phyloP scores from a whole-genome alignment of 371 early-diverging fungal genomes.

The Apophysomyces variabilis region DNA sequence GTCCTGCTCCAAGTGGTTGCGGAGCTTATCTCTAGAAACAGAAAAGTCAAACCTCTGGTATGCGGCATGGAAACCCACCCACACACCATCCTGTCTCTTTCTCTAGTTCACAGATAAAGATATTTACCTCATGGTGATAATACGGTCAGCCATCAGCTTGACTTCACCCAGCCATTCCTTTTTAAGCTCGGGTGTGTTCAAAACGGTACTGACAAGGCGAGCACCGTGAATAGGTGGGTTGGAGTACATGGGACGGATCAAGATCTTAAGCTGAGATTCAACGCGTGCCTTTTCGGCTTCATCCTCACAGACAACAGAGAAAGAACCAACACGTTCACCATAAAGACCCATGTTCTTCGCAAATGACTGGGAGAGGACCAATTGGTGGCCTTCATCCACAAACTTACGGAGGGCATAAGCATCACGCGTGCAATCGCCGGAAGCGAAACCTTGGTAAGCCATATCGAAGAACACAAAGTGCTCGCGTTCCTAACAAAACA shows the following conservation, averaged over 20 bases:
- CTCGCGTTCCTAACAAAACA: conserved; percentile 58
- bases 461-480: conserved; percentile 97
- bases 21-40: conserved; percentile 60
- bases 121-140: conserved; percentile 86
- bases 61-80: not conserved
- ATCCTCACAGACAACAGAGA: conserved; percentile 83
- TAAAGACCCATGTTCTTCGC: conserved; percentile 99
- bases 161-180: conserved; percentile 93
- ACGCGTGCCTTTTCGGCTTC: conserved; percentile 85
- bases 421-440: conserved; percentile 90
- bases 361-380: conserved; percentile 94
- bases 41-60: conserved; percentile 1
- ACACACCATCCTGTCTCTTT: not conserved
- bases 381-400: conserved; percentile 76
- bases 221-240: conserved; percentile 97
- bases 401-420: conserved; percentile 96
- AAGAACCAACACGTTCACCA: conserved; percentile 98
- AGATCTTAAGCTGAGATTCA: conserved; percentile 93
- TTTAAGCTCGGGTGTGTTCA: conserved; percentile 78
- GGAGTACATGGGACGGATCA: conserved; percentile 97
- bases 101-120: not conserved
- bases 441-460: conserved; percentile 99
- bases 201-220: conserved; percentile 89
- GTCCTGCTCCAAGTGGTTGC: conserved; percentile 80
- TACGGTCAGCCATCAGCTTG: conserved; percentile 97